Conservation (phyloP, 2,329 filamentous ascomycete species). For the Cercospora berteroae region DNA sequence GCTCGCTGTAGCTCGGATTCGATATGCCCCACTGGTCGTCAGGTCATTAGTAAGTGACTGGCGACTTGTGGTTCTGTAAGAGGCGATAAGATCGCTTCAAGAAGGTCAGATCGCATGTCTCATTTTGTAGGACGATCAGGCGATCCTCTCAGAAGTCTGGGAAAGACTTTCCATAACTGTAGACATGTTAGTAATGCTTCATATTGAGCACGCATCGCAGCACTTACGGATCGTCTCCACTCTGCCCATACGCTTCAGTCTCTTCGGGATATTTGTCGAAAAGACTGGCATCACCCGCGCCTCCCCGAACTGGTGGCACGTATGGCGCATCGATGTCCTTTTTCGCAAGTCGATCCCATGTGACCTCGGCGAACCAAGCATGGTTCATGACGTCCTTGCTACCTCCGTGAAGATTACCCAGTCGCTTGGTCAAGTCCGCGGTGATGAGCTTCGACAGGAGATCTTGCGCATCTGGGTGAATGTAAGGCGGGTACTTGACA, state of each 20-base stretch:
- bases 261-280: constrained; percentile 99
- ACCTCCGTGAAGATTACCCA: constrained; percentile 91
- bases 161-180: constrained; percentile 71
- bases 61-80: constrained; percentile 8
- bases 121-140: not conserved
- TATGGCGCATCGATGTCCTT: constrained; percentile 99
- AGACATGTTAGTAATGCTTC: constrained; percentile 19
- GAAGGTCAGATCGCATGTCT: not conserved
- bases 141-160: constrained; percentile 60
- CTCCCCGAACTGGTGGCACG: constrained; percentile 90
- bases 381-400: constrained; percentile 92
- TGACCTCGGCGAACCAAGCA: constrained; percentile 95
- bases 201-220: not conserved
- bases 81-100: constrained; percentile 4
- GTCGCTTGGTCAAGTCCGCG: constrained; percentile 85
- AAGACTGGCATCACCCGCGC: constrained; percentile 90
- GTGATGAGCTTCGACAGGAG: constrained; percentile 91
- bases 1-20: constrained; percentile 5
- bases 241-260: constrained; percentile 81
- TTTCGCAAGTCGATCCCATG: constrained; percentile 88
- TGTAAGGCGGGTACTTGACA: constrained; percentile 95
- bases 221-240: constrained; percentile 81
- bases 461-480: constrained; percentile 91
- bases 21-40: constrained; percentile 6
- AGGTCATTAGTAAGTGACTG: not conserved